Conservation (phyloP, 345 rosid genomes). For the Geranium rotundifolium region DNA sequence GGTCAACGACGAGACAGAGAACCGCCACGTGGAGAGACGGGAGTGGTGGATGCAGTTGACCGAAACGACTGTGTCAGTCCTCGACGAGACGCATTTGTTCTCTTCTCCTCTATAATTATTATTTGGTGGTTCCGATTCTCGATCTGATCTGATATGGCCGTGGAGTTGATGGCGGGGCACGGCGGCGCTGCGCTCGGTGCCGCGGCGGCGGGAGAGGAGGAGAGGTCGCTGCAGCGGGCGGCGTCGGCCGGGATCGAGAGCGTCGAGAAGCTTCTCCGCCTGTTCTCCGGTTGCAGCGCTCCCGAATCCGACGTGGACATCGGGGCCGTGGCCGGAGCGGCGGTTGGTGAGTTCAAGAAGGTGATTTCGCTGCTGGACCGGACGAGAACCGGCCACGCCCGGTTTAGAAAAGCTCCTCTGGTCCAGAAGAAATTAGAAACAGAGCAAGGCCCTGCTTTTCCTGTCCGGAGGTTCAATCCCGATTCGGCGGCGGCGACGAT, state of each 20-base stretch:
- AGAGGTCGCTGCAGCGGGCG: conserved; percentile 11
- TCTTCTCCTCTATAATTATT: too few relatives aligned
- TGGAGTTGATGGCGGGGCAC: conserved; percentile 47
- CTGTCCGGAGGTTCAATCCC: conserved; percentile 51
- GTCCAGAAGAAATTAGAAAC: neutral
- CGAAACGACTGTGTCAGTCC: too few relatives aligned
- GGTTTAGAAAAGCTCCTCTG: conserved; percentile 58
- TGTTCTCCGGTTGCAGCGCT: conserved; percentile 20
- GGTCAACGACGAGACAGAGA: too few relatives aligned
- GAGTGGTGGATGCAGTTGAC: too few relatives aligned
- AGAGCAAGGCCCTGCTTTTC: conserved; percentile 34
- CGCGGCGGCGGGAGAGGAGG: conserved; percentile 19
- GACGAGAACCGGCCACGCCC: conserved; percentile 84
- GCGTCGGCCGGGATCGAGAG: conserved; percentile 71
- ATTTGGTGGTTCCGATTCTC: too few relatives aligned
- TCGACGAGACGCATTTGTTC: too few relatives aligned
- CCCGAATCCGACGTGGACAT: conserved; percentile 5
- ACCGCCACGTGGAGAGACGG: too few relatives aligned
- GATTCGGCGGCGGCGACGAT: conserved; percentile 24
- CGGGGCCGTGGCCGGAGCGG: conserved; percentile 57
- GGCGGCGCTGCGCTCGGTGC: conserved; percentile 14
- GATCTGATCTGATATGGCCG: conserved; percentile 32
- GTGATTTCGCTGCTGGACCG: conserved; percentile 59
- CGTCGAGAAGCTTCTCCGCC: conserved; percentile 56
- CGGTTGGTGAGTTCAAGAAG: conserved; percentile 64